A percentile compares a stretch with the other conserved stretches of the same genome.
Conservation (phyloP, 495 filamentous ascomycete genomes). For the Copromyces sp. region DNA sequence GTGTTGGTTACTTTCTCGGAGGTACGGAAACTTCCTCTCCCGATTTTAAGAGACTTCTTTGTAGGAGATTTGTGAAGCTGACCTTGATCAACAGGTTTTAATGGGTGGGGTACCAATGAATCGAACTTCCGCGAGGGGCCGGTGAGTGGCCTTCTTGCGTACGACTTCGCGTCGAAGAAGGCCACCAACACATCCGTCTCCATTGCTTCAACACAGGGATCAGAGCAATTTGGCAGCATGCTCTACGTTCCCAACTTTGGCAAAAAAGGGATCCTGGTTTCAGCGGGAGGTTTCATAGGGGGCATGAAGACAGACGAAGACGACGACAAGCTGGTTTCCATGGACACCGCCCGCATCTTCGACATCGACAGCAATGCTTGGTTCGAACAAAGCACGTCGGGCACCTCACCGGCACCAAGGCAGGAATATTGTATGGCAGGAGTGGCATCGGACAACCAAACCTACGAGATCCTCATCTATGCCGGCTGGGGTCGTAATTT, state of each 20-base stretch:
- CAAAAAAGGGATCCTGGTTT: constrained; percentile 10
- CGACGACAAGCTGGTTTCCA: not conserved
- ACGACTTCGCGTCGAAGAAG: constrained; percentile 7
- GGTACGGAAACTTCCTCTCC: constrained; percentile 1
- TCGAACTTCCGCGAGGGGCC: not conserved
- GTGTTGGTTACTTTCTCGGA: constrained; percentile 12
- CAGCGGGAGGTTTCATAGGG: constrained; percentile 5
- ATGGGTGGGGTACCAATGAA: not conserved
- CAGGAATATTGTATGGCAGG: constrained; percentile 18
- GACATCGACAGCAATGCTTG: constrained; percentile 5
- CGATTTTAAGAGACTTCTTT: not conserved
- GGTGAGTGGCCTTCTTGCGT: constrained; percentile 7
- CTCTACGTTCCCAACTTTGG: constrained; percentile 17
- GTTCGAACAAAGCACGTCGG: constrained; percentile 14
- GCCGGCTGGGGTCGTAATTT: constrained; percentile 13
- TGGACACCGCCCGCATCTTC: constrained; percentile 11
- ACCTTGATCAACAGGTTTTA: not conserved
- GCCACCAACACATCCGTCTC: not conserved
- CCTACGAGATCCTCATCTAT: constrained; percentile 19
- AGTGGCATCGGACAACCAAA: constrained; percentile 11
- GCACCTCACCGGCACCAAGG: constrained; percentile 4
- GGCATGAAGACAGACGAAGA: not conserved
- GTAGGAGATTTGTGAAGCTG: not conserved
- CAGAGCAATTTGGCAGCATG: constrained; percentile 2
- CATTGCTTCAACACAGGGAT: not conserved